Base-by-base conservation (phyloP, 176 grass and related monocot genomes). In the Musa troglodytarum region DNA sequence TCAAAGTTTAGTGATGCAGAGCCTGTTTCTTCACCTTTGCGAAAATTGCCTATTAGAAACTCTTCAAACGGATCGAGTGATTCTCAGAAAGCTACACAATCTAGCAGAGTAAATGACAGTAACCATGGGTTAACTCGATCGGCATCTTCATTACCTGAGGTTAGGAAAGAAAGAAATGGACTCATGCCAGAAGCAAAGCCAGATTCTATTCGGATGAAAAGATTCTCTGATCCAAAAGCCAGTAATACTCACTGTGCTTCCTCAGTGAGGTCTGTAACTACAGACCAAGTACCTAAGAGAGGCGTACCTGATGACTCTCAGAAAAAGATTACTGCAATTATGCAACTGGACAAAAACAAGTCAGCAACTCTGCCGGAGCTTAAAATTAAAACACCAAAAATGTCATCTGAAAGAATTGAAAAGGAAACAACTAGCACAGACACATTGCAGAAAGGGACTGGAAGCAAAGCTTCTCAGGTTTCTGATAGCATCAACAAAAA, bases 301-400 rank as follows among this genome's bases (percentile, higher is more conserved):
- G 87, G 81, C 50, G 43, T 85, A 67, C 74, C 55, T 3, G 88
- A 84, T 49, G 86, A 91, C 68, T 69, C 64, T 16, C 83, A 84
- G 14, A 93, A 63, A 70, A 91, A 89, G 80, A 97, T 98, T 63
- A 89, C 90, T 78, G 79, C 70, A 61, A 86, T 76, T 34, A 21
- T 83, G 81, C 61, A 81, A 74, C 87, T 98, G 49, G 95, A 98
- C 77, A 74, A 98, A 82, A 98, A 58, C 61, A 98, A 93, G 83
- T 89, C 86, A 78, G 86, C 88, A 82, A 82, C 86, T 68, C 72
- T 98, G 65, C 90, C 90, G 53, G 95, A 89, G 78, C 65, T 91
- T 54, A 98, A 71, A 79, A 65, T 81, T 65, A 77, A 55, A 77
- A 71, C 64, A 63, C 63, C 76, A 15, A 85, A 76, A 72, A 68